Evolutionary conservation across 176 grass and related monocot genomes (phyloP), one percentile per base, ranked within the genome.

Genomic region (Cenchrus purpureus): DNA sequence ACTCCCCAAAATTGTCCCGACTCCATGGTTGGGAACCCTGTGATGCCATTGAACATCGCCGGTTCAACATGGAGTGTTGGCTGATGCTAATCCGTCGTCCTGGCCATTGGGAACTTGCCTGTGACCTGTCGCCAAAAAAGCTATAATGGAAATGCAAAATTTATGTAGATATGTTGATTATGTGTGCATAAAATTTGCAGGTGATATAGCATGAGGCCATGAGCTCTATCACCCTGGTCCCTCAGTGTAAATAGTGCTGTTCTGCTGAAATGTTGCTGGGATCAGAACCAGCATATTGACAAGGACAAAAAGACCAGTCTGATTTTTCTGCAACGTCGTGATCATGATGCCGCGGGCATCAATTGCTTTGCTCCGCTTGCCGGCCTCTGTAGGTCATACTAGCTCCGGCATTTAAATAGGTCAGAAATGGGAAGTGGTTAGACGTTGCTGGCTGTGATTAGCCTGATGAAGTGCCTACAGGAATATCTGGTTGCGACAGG

Each of bases 111-210:
- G 13, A 49, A 34, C 37, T 43, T 77, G 62, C 73, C 55, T 57
- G 64, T 64, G 8, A 51, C 40, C 3, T 60, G 58, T 81, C 46
- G 28, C 16, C 60, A 16, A 31, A 34, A 31, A 34, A 44, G 15
- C 63, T 13, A 76, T 70, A 15, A n/a, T 62, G 28, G 50, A 73
- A 77, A 68, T 77, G 63, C 15, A 77, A 84, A 40, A 45, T 55
- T 49, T 45, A 45, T 68, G 34, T 50, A 72, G 12, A 43, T 55
- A 65, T 66, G 32, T 65, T 55, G 8, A 25, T 42, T 50, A 20
- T 15, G n/a, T 42, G 17, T 71, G 44, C n/a, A 60, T 85, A 69
- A 74, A 69, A 74, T 80, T 29, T 71, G 29, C 32, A 55, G n/a
- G n/a, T 56, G 11, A 28, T 48, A 29, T 76, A 74, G 13, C 71